These are phyloP conservation scores for Penicillium chermesinum DNA, from an alignment of 495 filamentous ascomycete genomes.

Conservation along the genomic window DNA sequence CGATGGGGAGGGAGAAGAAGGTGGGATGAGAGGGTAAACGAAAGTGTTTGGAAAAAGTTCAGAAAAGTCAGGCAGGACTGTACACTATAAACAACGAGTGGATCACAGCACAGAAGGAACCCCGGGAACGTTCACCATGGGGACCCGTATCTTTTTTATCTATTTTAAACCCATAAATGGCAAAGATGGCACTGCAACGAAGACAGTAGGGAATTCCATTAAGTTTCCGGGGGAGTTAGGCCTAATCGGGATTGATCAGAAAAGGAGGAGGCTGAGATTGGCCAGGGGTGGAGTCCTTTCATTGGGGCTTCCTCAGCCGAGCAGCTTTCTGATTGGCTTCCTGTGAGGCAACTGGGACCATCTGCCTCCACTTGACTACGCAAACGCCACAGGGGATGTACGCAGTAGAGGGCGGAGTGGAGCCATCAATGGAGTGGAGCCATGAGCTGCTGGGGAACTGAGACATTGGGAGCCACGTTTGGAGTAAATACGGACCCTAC, in stretches of 20 bases:
- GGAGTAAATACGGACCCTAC: not conserved
- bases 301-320: not conserved
- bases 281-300: too few species aligned
- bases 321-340: not conserved
- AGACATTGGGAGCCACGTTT: not conserved
- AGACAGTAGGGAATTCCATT: too few species aligned
- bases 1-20: not conserved
- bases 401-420: not conserved
- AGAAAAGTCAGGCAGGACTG: not conserved
- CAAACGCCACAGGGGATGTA: not conserved
- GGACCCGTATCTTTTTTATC: not conserved
- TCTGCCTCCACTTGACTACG: not conserved
- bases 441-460: slow-evolving; percentile 19
- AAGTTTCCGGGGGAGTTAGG: not conserved
- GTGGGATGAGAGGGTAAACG: not conserved
- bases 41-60: not conserved
- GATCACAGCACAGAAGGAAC: not conserved
- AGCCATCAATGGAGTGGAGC: slow-evolving; percentile 5
- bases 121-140: too few species aligned
- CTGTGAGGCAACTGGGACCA: not conserved
- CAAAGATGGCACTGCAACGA: too few species aligned
- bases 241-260: not conserved
- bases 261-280: slow-evolving; percentile 13
- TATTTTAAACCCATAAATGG: too few species aligned
- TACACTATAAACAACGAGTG: not conserved